phyloP scores from a whole-genome alignment of 208 protist genomes.

The Trypanosoma lewisi region DNA sequence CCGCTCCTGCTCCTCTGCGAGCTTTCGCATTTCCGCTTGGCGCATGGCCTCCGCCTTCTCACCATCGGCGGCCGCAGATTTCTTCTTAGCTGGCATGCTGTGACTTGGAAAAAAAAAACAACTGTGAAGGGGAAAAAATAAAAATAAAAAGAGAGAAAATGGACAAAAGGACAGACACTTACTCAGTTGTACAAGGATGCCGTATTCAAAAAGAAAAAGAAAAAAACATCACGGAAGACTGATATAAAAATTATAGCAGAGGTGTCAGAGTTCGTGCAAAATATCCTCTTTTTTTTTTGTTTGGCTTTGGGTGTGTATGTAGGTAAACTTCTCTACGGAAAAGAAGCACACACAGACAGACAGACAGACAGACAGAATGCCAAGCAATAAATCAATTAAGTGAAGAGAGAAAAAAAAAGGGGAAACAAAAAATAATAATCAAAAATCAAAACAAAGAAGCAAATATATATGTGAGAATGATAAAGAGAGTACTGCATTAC shows the following conservation, averaged over 20 bases:
- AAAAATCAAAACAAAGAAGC: too few species aligned
- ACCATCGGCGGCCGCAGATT: slow-evolving; percentile 24
- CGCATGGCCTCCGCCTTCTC: slow-evolving; percentile 37
- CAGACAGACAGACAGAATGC: background rate
- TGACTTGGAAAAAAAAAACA: slow-evolving; percentile 7
- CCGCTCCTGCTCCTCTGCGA: slow-evolving; percentile 47
- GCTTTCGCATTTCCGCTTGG: slow-evolving; percentile 44
- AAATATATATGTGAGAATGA: background rate
- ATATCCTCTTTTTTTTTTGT: too few species aligned
- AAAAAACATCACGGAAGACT: background rate
- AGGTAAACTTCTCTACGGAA: too few species aligned
- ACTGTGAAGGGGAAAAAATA: slow-evolving; percentile 15
- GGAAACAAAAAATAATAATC: slow-evolving; percentile 16
- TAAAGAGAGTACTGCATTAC: too few species aligned
- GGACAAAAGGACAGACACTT: background rate
- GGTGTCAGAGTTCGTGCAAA: too few species aligned
- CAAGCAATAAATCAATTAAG: slow-evolving; percentile 2
- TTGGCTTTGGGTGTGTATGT: background rate
- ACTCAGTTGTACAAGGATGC: background rate
- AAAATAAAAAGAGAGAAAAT: background rate
- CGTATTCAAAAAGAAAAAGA: slow-evolving; percentile 7
- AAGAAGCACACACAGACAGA: background rate
- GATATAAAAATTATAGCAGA: background rate
- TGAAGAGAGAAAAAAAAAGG: slow-evolving; percentile 18
- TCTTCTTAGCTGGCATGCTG: slow-evolving; percentile 48